These are phyloP conservation scores for Talaromyces islandicus DNA, from an alignment of 2,329 filamentous ascomycete genomes.

Conservation along the genomic window DNA sequence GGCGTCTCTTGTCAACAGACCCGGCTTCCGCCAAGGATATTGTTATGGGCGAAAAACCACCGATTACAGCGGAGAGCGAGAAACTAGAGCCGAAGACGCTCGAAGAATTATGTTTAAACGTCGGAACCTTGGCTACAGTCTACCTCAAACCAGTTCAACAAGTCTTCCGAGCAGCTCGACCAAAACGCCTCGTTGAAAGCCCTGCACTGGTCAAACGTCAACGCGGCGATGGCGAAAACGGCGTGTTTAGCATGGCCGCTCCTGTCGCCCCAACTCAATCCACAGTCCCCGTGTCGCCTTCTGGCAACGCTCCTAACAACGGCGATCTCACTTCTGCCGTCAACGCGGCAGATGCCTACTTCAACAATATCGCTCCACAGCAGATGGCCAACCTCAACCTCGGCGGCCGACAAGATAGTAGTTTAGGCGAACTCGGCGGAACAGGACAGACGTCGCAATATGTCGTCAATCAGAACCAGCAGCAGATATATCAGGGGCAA, in stretches of 20 bases:
- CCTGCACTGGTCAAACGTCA: conserved; percentile 74
- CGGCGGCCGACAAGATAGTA: conserved; percentile 58
- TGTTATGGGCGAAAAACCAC: conserved; percentile 95
- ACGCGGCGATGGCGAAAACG: conserved; percentile 18
- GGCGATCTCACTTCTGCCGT: conserved; percentile 64
- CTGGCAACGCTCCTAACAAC: conserved; percentile 13
- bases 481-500: conserved; percentile 67
- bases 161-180: conserved; percentile 84
- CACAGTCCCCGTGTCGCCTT: neutral
- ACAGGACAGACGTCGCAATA: conserved; percentile 46
- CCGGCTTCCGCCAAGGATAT: conserved; percentile 78
- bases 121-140: conserved; percentile 91
- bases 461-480: conserved; percentile 76
- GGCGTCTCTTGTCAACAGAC: conserved; percentile 89
- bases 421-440: conserved; percentile 49
- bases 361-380: conserved; percentile 67
- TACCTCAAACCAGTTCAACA: conserved; percentile 97
- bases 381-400: conserved; percentile 69
- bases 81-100: conserved; percentile 84
- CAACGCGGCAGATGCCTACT: conserved; percentile 83
- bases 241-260: conserved; percentile 38
- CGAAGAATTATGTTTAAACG: conserved; percentile 95
- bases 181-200: conserved; percentile 70
- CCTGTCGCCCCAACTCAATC: conserved; percentile 13
- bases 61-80: conserved; percentile 93